Evolutionary conservation across 768 basidiomycete species (phyloP).

Genomic region (Boletus speciosus): DNA sequence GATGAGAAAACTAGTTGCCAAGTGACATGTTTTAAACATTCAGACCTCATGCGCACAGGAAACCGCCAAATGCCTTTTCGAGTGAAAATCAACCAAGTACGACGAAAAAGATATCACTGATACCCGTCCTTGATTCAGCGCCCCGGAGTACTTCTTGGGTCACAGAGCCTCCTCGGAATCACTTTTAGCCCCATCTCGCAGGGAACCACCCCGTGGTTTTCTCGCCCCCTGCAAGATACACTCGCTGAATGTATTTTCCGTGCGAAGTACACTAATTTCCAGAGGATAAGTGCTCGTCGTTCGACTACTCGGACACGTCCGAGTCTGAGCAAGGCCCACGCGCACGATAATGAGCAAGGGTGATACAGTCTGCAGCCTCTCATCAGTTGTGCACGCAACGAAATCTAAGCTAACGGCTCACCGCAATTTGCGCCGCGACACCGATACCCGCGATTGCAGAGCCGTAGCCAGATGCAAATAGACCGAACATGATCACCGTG

Average conservation of each 20-base stretch:
- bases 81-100: background rate
- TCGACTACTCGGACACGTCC: background rate
- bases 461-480: constrained; percentile 11
- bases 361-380: constrained; percentile 11
- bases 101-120: no score
- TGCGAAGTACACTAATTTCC: constrained; percentile 1
- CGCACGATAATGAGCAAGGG: constrained; percentile 18
- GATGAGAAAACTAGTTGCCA: background rate
- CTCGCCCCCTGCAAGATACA: background rate
- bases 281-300: background rate
- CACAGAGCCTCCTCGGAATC: background rate
- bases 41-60: no score
- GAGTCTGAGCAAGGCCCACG: constrained; percentile 9
- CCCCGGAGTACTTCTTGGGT: background rate
- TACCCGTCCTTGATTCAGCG: background rate
- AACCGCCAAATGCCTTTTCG: background rate
- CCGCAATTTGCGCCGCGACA: constrained; percentile 19
- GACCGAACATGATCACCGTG: constrained; percentile 17
- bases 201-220: background rate
- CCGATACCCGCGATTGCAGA: constrained; percentile 13
- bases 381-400: background rate
- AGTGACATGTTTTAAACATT: background rate
- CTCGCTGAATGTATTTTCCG: background rate
- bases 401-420: background rate
- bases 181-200: background rate